Evolutionary conservation across 306 rosid genomes (phyloP), one percentile per base, ranked within the genome.

Genomic region (Vigna hirtella): DNA sequence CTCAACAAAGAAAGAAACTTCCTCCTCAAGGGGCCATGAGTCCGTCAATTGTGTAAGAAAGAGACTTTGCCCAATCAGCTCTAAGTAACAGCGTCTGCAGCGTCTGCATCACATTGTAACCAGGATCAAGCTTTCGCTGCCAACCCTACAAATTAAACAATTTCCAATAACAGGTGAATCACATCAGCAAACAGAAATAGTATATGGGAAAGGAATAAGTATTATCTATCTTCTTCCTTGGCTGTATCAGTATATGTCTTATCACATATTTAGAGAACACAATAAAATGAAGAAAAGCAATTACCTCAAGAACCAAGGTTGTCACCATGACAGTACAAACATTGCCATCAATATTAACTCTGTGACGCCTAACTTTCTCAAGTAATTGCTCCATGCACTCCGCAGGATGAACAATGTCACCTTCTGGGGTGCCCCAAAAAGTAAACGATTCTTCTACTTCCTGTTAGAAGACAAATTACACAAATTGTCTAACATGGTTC

Each of bases 281-380:
- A 38, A 70, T 58, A 62, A 64, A 49, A 56, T 6, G 64, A 64
- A 77, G 55, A 42, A 74, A 74, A 76, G 9, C 20, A 79, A 55
- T 89, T 84, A 92, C 96, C 97, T 94, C 98, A 22, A 91, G 96
- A 79, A 91, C 97, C 87, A 94, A 84, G 70, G 97, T 95, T 4
- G 99, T 95, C 75, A 95, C 99, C 98, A 95, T 77, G 80, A 93
- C 99, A 50, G 99, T 95, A 81, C 97, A 91, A 73, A 95, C 99
- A 85, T 95, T 95, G 70, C 99, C 99, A 86, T 95, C 99, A 36
- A 95, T 82, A 72, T 95, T 95, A 84, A 95, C 99, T 78, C 93
- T 91, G 52, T 93, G 91, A 43, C 90, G 98, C 88, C 98, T 86
- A 64, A 88, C 98, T 91, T 95, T 95, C 93, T 95, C 98, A 43